A percentile compares a stretch with the other conserved stretches of the same genome.
These are phyloP conservation scores for Elymus sibiricus DNA, from an alignment of 176 grass and related monocot species.

Conservation along the genomic window DNA sequence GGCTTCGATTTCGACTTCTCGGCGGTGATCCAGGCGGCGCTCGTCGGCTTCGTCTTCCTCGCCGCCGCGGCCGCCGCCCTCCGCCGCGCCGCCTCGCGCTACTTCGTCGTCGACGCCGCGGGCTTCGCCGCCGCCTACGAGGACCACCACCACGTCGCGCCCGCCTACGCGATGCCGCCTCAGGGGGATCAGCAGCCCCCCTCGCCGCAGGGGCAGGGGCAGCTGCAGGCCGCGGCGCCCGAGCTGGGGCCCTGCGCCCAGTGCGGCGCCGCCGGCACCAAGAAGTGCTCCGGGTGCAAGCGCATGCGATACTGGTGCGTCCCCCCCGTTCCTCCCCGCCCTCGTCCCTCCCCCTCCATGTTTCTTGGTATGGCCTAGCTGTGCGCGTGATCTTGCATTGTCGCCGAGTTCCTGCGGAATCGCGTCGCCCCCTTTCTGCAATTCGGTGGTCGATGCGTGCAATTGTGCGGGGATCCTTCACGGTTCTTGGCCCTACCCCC, in stretches of 20 bases:
- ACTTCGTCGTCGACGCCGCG: conserved; percentile 86
- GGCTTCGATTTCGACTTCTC: conserved; percentile 55
- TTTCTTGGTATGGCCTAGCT: too few species aligned
- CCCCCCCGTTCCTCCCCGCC: too few species aligned
- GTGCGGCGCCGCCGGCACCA: conserved; percentile 53
- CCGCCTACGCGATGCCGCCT: conserved; percentile 17
- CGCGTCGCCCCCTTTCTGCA: neutral
- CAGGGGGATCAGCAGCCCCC: conserved; percentile 3
- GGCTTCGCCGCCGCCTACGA: conserved; percentile 49
- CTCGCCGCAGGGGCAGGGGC: too few species aligned
- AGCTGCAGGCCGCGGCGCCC: too few species aligned
- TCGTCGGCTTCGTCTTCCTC: conserved; percentile 44
- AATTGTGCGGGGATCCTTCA: conserved; percentile 6
- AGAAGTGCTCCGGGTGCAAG: conserved; percentile 83
- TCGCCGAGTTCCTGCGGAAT: neutral
- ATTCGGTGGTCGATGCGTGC: neutral
- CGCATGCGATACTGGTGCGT: conserved; percentile 87
- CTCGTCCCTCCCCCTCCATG: neutral
- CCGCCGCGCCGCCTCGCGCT: conserved; percentile 68
- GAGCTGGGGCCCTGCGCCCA: conserved; percentile 34
- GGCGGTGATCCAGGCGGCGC: conserved; percentile 58
- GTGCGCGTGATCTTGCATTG: conserved; percentile 2
- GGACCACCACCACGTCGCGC: conserved; percentile 25
- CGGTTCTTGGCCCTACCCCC: neutral
- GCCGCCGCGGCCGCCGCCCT: conserved; percentile 42